These are phyloP conservation scores for Pseudoneurospora amorphoporcata DNA, from an alignment of 495 filamentous ascomycete genomes.

Conservation along the genomic window DNA sequence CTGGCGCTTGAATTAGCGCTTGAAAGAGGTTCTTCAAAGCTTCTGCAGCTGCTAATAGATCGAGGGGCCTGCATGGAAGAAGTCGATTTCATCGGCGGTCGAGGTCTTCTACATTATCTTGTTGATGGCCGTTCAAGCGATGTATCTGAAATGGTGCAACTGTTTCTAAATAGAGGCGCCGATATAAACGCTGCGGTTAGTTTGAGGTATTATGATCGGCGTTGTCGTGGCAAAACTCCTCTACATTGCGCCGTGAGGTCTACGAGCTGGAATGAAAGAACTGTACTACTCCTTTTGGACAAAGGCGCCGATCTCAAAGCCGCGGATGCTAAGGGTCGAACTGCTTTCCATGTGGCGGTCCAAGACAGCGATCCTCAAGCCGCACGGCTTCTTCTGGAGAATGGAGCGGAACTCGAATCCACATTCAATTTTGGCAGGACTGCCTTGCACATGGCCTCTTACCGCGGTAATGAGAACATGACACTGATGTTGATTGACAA, in stretches of 20 bases:
- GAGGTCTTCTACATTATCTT: background rate
- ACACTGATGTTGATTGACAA: background rate
- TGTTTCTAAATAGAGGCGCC: too few species aligned
- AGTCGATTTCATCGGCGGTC: background rate
- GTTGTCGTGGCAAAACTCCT: too few species aligned
- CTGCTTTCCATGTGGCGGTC: too few species aligned
- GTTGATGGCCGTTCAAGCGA: too few species aligned
- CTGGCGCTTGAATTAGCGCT: too few species aligned
- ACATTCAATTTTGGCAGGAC: background rate
- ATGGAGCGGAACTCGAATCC: background rate
- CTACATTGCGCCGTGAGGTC: too few species aligned
- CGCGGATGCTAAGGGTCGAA: background rate
- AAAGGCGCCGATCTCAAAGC: background rate
- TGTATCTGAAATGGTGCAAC: too few species aligned
- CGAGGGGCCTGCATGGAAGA: background rate
- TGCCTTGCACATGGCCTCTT: background rate
- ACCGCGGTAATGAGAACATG: accelerated
- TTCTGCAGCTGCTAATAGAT: background rate
- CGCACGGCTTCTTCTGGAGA: background rate
- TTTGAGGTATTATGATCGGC: background rate
- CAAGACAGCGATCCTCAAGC: too few species aligned
- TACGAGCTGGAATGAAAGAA: background rate
- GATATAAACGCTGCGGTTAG: too few species aligned
- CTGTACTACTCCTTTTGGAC: too few species aligned
- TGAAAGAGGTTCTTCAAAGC: too few species aligned